Percentiles rank a stretch among this genome's conserved stretches.
Conservation (phyloP, 2,329 filamentous ascomycete species). For the Chrysosporium keratinophilum region DNA sequence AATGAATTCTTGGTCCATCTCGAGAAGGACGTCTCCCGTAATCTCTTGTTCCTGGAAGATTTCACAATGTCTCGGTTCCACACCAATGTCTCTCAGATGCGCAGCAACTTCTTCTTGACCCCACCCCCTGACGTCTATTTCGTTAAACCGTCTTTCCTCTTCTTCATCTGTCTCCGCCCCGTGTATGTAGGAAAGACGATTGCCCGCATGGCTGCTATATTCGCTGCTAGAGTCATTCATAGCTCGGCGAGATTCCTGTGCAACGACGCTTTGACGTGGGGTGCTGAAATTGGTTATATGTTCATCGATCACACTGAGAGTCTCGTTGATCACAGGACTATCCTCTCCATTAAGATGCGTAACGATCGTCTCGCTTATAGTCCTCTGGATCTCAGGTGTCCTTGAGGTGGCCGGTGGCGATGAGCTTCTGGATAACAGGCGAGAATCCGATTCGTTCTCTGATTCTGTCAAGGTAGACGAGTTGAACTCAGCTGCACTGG, state of each 20-base stretch:
- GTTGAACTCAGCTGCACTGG: slow-evolving; percentile 26
- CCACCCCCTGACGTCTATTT: slow-evolving; percentile 70
- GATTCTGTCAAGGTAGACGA: slow-evolving; percentile 18
- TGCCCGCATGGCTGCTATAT: slow-evolving; percentile 69
- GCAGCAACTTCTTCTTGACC: slow-evolving; percentile 72
- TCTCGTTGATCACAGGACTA: slow-evolving; percentile 83
- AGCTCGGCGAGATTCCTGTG: slow-evolving; percentile 43
- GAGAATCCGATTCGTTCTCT: slow-evolving; percentile 14
- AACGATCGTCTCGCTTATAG: slow-evolving; percentile 38
- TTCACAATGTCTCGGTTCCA: slow-evolving; percentile 83
- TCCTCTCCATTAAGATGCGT: slow-evolving; percentile 46
- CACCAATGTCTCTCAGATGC: slow-evolving; percentile 72
- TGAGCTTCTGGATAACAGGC: slow-evolving; percentile 7
- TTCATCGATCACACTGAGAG: slow-evolving; percentile 89
- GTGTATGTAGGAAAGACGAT: slow-evolving; percentile 79
- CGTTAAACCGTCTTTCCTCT: slow-evolving; percentile 59
- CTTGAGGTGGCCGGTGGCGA: slow-evolving; percentile 19
- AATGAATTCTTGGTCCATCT: slow-evolving; percentile 89
- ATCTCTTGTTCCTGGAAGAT: slow-evolving; percentile 96
- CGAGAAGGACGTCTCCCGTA: slow-evolving; percentile 78
- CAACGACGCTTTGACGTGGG: slow-evolving; percentile 44
- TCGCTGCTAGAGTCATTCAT: slow-evolving; percentile 75
- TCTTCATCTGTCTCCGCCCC: slow-evolving; percentile 81
- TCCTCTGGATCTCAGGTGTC: slow-evolving; percentile 33
- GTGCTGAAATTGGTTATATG: slow-evolving; percentile 81